Conservation (phyloP, 2,329 filamentous ascomycete genomes). For the Shiraia bambusicola region DNA sequence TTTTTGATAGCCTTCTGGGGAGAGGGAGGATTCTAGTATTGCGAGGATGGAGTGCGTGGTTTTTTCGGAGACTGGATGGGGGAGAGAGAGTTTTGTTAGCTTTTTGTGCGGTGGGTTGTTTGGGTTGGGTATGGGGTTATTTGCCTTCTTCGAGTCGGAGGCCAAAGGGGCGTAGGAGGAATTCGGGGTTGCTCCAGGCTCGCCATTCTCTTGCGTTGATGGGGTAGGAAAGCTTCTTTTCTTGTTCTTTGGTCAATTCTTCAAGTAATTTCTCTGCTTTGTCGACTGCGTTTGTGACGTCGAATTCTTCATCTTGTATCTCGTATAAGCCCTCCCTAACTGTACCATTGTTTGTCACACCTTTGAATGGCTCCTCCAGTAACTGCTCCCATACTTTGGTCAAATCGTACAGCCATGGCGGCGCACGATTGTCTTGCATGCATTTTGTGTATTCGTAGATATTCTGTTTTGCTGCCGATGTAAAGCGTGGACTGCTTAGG, state of each 20-base stretch:
- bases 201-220: conserved; percentile 73
- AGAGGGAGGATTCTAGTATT: conserved; percentile 62
- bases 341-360: conserved; percentile 67
- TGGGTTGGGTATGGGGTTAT: neutral
- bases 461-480: conserved; percentile 62
- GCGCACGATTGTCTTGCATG: conserved; percentile 60
- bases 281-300: conserved; percentile 59
- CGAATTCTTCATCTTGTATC: conserved; percentile 64
- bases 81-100: too few relatives aligned
- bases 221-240: conserved; percentile 56
- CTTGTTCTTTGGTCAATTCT: conserved; percentile 54
- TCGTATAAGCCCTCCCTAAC: conserved; percentile 58
- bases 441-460: conserved; percentile 62
- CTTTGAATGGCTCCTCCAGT: conserved; percentile 65
- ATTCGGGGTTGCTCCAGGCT: conserved; percentile 72
- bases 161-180: conserved; percentile 68
- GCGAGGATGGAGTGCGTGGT: conserved; percentile 51
- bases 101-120: too few relatives aligned
- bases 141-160: conserved; percentile 66
- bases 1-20: conserved; percentile 70
- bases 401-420: conserved; percentile 62
- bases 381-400: conserved; percentile 43
- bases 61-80: conserved; percentile 27
- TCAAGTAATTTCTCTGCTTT: conserved; percentile 52
- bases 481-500: conserved; percentile 62